Base-by-base conservation (phyloP, 2,329 filamentous ascomycete genomes). In the Monosporascus sp. region DNA sequence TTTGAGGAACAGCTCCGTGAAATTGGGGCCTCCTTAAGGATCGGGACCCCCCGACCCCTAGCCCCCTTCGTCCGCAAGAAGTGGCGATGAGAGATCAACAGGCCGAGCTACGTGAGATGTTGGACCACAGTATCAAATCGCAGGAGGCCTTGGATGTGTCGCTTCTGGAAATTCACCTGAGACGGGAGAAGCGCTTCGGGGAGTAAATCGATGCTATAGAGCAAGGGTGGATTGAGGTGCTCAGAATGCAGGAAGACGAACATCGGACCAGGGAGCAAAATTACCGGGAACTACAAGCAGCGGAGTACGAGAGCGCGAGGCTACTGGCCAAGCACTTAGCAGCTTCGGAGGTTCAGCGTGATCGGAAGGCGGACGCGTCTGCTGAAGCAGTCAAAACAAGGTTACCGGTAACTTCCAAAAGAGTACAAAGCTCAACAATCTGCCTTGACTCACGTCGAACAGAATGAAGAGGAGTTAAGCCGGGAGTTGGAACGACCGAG, bases 131-230 rank as follows among this genome's bases (percentile, higher is more conserved):
- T 31, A 55, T 46, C n/a, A 31, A 41, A 24, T 51, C 51, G 5
- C 25, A 45, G 3, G 52, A 54, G 6, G 31, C 48, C 1, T 51
- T 55, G 48, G 37, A 49, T 38, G 20, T 51, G 20, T 54, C 54
- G 6, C 11, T 53, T 1, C 15, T 55, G 2, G 48, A 51, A 14
- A 53, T 55, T 49, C 51, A 47, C 37, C 38, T 2, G 2, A 54
- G 49, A n/a, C 51, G 47, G 18, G 20, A 49, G 25, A 38, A 46
- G n/a, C 20, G 7, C 8, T 54, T 53, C 25, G 2, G 45, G 6
- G 44, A 47, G n/a, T 27, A 41, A 45, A n/a, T 51, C n/a, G 63
- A 64, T 48, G n/a, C 18, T 3, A 47, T 48, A 37, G 6, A 53
- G 46, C 48, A 46, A 3, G 3, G 47, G 31, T 51, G 48, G 54